Conservation (phyloP, 768 basidiomycete genomes). For the Clavaria fumosa region DNA sequence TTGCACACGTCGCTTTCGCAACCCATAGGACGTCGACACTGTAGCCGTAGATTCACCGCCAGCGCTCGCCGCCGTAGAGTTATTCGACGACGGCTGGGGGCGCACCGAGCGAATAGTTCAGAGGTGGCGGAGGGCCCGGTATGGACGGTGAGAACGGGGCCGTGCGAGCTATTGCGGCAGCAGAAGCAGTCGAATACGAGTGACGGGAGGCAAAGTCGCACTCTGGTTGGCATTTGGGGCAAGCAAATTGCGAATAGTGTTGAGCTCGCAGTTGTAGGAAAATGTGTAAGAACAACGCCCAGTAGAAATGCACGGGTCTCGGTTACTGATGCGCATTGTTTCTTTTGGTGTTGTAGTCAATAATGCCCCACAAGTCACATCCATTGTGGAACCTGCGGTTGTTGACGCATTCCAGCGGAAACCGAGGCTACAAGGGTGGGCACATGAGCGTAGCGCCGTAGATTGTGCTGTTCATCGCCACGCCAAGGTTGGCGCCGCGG, state of each 20-base stretch:
- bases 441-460: constrained; percentile 26
- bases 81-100: constrained; percentile 33
- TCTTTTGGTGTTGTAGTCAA: constrained; percentile 5
- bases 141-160: constrained; percentile 33
- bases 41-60: constrained; percentile 42
- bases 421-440: constrained; percentile 6
- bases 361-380: not conserved
- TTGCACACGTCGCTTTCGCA: constrained; percentile 39
- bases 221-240: constrained; percentile 21
- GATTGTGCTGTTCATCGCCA: constrained; percentile 35
- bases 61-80: too few relatives aligned
- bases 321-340: not conserved
- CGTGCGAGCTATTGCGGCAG: constrained; percentile 13
- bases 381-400: too few relatives aligned
- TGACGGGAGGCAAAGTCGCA: constrained; percentile 21
- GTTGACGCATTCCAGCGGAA: too few relatives aligned
- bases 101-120: constrained; percentile 49
- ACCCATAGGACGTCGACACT: constrained; percentile 28
- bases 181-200: constrained; percentile 28
- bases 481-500: constrained; percentile 30
- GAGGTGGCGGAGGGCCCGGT: constrained; percentile 44
- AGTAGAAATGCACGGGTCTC: not conserved
- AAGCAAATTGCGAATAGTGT: not conserved
- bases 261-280: too few relatives aligned
- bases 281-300: not conserved